Percentiles rank a stretch among this genome's conserved stretches.
phyloP scores from a whole-genome alignment of 371 early-diverging fungal species.

The Rhizopus sp. region DNA sequence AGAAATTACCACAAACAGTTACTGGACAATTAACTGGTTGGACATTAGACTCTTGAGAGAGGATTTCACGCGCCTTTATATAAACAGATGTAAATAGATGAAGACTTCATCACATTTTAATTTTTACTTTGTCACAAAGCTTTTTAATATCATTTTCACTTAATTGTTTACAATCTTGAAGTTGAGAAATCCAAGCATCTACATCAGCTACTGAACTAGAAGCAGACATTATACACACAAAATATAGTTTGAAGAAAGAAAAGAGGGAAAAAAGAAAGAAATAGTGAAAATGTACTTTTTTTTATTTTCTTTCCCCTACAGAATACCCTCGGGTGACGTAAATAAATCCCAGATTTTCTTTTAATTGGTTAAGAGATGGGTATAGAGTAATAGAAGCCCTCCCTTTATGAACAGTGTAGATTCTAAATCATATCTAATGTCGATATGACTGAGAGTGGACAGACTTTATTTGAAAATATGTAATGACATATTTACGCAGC shows the following conservation, averaged over 20 bases:
- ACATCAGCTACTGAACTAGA: conserved; percentile 52
- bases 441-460: conserved; percentile 52
- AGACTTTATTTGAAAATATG: too few species aligned
- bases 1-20: conserved; percentile 94
- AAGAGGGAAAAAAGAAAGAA: not conserved
- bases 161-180: conserved; percentile 89
- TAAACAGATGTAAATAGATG: conserved; percentile 1
- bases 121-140: conserved; percentile 89
- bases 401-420: not conserved
- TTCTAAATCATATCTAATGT: conserved; percentile 34
- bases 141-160: conserved; percentile 92
- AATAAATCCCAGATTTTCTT: not conserved
- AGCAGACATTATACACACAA: conserved; percentile 36
- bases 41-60: conserved; percentile 95
- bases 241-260: conserved; percentile 3
- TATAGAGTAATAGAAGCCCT: too few species aligned
- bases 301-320: not conserved
- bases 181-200: conserved; percentile 90
- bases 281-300: not conserved
- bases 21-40: conserved; percentile 95
- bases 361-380: not conserved
- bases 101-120: not conserved
- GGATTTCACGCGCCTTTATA: conserved; percentile 83
- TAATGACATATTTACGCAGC: too few species aligned
- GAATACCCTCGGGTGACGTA: conserved; percentile 2